Base-by-base conservation (phyloP, 2,329 filamentous ascomycete species). In the Mycosphaerella sp. region DNA sequence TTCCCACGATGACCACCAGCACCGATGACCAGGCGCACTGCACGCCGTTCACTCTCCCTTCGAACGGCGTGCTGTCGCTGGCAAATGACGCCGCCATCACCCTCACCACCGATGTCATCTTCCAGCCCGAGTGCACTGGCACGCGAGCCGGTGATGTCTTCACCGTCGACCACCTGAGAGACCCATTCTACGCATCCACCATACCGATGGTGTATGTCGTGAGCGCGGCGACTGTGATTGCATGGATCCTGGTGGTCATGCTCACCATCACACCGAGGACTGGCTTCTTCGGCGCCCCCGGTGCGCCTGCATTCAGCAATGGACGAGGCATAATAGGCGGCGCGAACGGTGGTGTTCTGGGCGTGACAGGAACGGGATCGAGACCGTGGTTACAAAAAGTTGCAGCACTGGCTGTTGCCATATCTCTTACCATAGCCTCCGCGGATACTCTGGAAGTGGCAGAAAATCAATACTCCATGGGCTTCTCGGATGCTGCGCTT, bases 201-300 rank as follows among this genome's bases (percentile, higher is more conserved):
- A 92, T 93, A 43, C 92, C 93, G 11, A 90, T 95, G 71, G 86
- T 88, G 65, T 98, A 96, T 68, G 91, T 91, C 44, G 86, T 97
- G 51, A 90, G 90, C 53, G 88, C 90, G 12, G 89, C 89, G 14
- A 97, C 91, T 0, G 86, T 95, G 52, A 85, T 95, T 47, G 86
- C 90, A 46, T 97, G 95, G 73, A 86, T 95, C 68, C 82, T 97
- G 45, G 86, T 96, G 62, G 88, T 95, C 59, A 95, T 96, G 80
- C 83, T 97, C 38, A 82, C 95, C 67, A 90, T 96, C 64, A 95
- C 90, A 0, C 92, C 92, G n/a, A 84, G 92, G 48, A 95, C 93
- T 3, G 95, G 93, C 69, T 84, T 95, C 59, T 84, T 95, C 55
- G 89, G 89, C 51, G 89, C 89, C 21, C 74, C 78, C 7, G 76